Evolutionary conservation across 1,139 yeast species (phyloP), one percentile per base, ranked within the genome.

Genomic region (Pichia kudriavzevii): DNA sequence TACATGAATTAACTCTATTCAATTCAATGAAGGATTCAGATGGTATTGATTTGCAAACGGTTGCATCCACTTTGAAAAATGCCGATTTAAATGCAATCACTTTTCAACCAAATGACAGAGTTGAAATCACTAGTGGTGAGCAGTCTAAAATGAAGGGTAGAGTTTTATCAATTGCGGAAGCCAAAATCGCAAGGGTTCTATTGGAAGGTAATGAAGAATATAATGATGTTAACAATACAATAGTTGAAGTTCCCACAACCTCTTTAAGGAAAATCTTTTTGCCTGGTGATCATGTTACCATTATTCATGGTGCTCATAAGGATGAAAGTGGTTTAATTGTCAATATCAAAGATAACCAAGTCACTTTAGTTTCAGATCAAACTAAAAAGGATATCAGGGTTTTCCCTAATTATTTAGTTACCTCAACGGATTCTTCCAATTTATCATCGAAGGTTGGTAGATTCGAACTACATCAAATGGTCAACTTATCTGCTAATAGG

Each of bases 261-360:
- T 82, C 85, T 46, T 67, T 91, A 52, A 75, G 97, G 53, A 91
- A 91, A 57, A 76, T 83, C 34, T 91, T 91, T 59, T 63, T 72
- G 35, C 77, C 87, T 35, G 98, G 98, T 67, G 98, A 91, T 58
- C 97, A 91, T 56, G 95, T 93, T 12, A 78, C 95, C 41, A 94
- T 91, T 21, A 74, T 84, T 31, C 84, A 80, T 54, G 98, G 98
- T 53, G 85, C 81, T 53, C 94, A 85, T 58, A 68, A 77, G 37
- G 96, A 88, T 51, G 96, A 88, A 53, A 84, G 95, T 18, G 98
- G 98, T 61, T 72, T 91, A 63, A 95, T 91, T 34, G 88, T 93
- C 31, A 72, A 77, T 45, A 75, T 84, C 26, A 73, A 75, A 34
- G 84, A 81, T 32, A 95, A 88, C 51, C 81, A 84, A 31, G 97